Evolutionary conservation across 768 basidiomycete genomes (phyloP), one percentile per base, ranked within the genome.

Genomic region (Tylopilus subfusipes): DNA sequence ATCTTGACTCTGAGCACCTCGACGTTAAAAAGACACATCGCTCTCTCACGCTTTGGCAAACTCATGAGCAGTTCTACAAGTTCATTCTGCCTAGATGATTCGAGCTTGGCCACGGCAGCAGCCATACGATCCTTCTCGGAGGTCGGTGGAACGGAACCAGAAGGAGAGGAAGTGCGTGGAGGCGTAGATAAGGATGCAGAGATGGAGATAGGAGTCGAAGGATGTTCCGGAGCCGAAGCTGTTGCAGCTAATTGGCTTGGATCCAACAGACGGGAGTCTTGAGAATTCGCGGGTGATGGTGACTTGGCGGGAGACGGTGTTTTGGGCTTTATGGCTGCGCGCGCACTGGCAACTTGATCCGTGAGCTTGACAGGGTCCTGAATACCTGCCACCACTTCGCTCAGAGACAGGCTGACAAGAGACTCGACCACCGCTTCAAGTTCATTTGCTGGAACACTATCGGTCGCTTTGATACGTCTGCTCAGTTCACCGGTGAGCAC

Each of bases 191-290:
- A 67, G 1, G 87, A 85, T 0, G 84, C 82, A 53, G 82, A 82
- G 54, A 90, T 77, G 2, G 90, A 92, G 13, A 93, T 82, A 2
- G 91, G 91, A 0, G 91, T 93, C 8, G 87, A 89, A 0, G 91
- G 91, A 57, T 92, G 90, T 64, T 93, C 91, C 0, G 91, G 91
- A n/a, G 90, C 90, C 46, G 88, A 90, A 3, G 90, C 91, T 4
- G 88, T 90, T 2, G 88, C 86, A 57, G 81, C 81, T 22, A 83
- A 70, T 8, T 81, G 77, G 52, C 76, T 81, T 7, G 82, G 78
- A 59, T 88, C 86, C 27, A 86, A 73, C n/a, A 84, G 69, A 29
- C 82, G 78, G 1, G 89, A 89, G 68, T 88, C 86, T 58, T 88
- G 88, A 7, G 86, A 86, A 30, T 73, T 72, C 10, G 82, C 80